Evolutionary conservation across 179 eudicot species (phyloP).

Genomic region (Drosera spatulata): DNA sequence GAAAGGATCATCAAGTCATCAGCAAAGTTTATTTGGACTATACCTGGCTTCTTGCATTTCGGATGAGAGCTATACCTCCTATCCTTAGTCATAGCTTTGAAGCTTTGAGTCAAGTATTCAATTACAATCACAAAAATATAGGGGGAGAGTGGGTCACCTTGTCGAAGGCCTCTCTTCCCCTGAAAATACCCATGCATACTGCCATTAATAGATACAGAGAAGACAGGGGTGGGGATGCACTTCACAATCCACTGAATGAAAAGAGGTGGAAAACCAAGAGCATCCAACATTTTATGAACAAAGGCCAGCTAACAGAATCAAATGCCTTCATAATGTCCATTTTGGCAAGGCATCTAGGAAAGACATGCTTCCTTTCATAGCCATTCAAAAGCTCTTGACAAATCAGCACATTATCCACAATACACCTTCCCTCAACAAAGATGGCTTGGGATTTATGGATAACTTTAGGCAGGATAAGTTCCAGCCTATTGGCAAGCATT

Average conservation of each 20-base stretch:
- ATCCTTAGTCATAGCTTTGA: neutral
- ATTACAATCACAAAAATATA: neutral
- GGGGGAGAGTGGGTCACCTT: neutral
- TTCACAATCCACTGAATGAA: neutral
- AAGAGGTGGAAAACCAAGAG: neutral
- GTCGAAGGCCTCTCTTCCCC: no score
- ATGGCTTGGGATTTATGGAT: no score
- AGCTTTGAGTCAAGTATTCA: neutral
- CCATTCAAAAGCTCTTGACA: no score
- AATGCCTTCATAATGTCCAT: neutral
- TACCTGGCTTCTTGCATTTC: neutral
- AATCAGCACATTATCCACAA: no score
- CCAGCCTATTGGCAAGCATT: no score
- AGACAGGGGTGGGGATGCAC: neutral
- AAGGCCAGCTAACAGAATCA: neutral
- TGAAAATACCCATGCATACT: neutral
- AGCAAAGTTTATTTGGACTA: neutral
- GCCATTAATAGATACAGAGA: neutral
- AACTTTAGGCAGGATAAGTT: no score
- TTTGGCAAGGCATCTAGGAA: neutral
- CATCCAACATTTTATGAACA: neutral
- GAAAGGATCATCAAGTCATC: neutral
- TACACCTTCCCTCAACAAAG: no score
- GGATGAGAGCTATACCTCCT: neutral
- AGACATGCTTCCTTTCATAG: neutral